A percentile compares a stretch with the other conserved stretches of the same genome.
These are phyloP conservation scores for Plasmodium adleri DNA, from an alignment of 169 alveolate genomes.

Conservation along the genomic window DNA sequence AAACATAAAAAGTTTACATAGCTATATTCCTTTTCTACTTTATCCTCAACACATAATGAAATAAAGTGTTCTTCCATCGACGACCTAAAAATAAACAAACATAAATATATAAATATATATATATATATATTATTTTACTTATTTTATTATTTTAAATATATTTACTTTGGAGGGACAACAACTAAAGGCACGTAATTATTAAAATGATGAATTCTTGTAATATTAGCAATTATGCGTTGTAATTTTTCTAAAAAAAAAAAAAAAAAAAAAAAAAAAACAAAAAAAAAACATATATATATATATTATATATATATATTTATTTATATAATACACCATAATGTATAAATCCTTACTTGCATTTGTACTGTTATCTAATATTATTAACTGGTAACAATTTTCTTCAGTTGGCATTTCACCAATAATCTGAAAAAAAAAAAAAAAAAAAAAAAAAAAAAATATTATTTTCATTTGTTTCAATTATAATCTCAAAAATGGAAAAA, in stretches of 20 bases:
- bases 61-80: conserved; percentile 19
- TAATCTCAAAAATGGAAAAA: too few relatives aligned
- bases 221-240: conserved; percentile 49
- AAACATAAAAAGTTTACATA: conserved; percentile 72
- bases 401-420: conserved; percentile 67
- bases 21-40: conserved; percentile 74
- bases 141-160: neutral
- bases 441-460: neutral
- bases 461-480: too few relatives aligned
- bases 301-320: neutral
- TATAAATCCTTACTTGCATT: conserved; percentile 35
- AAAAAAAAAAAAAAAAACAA: neutral
- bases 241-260: conserved; percentile 27
- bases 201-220: conserved; percentile 55
- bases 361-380: conserved; percentile 16
- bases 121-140: neutral
- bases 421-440: conserved; percentile 23
- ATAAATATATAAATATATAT: neutral
- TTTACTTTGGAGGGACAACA: conserved; percentile 70
- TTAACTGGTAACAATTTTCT: conserved; percentile 47
- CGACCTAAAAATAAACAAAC: conserved; percentile 6
- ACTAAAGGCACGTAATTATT: conserved; percentile 62
- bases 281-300: neutral
- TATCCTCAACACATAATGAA: conserved; percentile 69
- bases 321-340: neutral